Conservation (phyloP, 2,329 filamentous ascomycete genomes). For the Colletotrichum sp. region DNA sequence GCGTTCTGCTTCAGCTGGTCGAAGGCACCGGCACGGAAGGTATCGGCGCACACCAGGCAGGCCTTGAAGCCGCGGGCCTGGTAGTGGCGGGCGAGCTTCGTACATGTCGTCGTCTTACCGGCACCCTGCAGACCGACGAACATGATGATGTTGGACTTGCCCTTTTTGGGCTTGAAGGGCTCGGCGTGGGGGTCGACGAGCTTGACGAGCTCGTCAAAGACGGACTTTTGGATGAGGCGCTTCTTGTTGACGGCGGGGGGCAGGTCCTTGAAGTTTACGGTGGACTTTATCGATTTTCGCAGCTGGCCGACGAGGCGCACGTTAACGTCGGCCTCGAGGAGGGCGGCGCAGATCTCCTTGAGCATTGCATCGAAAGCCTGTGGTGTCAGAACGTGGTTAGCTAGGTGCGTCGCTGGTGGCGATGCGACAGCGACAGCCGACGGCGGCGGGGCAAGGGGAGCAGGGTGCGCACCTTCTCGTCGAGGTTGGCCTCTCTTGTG, state of each 20-base stretch:
- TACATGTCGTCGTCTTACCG: constrained; percentile 98
- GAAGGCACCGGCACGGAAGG: constrained; percentile 97
- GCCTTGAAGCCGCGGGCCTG: constrained; percentile 91
- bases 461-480: constrained; percentile 77
- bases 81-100: constrained; percentile 94
- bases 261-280: constrained; percentile 94
- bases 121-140: constrained; percentile 98
- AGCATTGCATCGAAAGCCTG: constrained; percentile 97
- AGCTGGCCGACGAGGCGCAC: constrained; percentile 90
- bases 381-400: background rate
- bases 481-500: constrained; percentile 88
- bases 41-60: constrained; percentile 95
- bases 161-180: constrained; percentile 96
- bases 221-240: constrained; percentile 94
- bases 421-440: background rate
- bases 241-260: constrained; percentile 96
- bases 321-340: constrained; percentile 97
- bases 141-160: constrained; percentile 97
- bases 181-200: constrained; percentile 96
- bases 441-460: background rate
- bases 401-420: background rate
- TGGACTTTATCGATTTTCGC: constrained; percentile 87
- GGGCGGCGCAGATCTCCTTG: constrained; percentile 95
- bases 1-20: constrained; percentile 99
- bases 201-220: constrained; percentile 95